Percentiles rank a stretch among this genome's conserved stretches.
Conservation (phyloP, 768 basidiomycete species). For the Suillus cothurnatus region DNA sequence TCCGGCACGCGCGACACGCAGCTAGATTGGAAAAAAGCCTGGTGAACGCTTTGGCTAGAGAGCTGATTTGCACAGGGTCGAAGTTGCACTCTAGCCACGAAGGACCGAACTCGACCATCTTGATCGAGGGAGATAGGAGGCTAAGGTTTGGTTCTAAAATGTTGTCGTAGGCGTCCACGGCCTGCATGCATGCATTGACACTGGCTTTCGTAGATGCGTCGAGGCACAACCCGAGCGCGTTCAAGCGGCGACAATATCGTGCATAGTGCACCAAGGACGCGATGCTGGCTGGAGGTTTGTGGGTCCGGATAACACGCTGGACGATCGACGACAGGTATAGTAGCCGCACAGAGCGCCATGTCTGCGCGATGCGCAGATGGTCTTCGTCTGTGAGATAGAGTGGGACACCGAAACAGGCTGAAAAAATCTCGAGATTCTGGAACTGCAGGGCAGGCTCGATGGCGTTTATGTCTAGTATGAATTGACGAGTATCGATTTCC, state of each 20-base stretch:
- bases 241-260: not conserved
- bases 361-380: not conserved
- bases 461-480: constrained; percentile 2
- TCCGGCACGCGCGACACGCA: constrained; percentile 2
- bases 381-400: constrained; percentile 6
- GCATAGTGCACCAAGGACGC: constrained; percentile 1
- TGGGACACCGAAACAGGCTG: constrained; percentile 2
- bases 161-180: not conserved
- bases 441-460: constrained; percentile 4
- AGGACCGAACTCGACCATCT: constrained; percentile 4
- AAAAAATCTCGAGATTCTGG: constrained; percentile 1
- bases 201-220: constrained; percentile 4
- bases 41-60: not conserved
- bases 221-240: not conserved
- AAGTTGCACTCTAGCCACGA: constrained; percentile 6
- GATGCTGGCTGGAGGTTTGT: not conserved
- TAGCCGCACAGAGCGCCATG: constrained; percentile 1
- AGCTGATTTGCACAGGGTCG: not conserved
- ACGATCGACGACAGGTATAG: not conserved
- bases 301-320: not conserved
- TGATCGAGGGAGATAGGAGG: not conserved
- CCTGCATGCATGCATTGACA: not conserved
- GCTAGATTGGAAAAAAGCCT: not conserved
- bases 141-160: not conserved
- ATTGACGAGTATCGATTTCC: not conserved